Evolutionary conservation across 768 basidiomycete species (phyloP).

Genomic region (Cyathus striatus): DNA sequence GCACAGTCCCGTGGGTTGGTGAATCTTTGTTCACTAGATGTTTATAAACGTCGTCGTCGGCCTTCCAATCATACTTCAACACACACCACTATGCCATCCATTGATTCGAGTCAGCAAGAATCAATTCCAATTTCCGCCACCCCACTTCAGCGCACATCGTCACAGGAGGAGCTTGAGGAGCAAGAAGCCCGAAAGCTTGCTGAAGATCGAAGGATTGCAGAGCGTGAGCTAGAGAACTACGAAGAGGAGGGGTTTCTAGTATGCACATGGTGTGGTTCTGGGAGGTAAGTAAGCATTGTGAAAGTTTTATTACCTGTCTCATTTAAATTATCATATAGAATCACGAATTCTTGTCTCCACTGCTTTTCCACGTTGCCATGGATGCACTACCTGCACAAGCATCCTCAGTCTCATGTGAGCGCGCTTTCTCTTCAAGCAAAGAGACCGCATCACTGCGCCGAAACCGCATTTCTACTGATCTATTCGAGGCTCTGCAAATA

Average conservation of each 20-base stretch:
- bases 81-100: not conserved
- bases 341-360: constrained; percentile 6
- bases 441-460: constrained; percentile 17
- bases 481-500: constrained; percentile 23
- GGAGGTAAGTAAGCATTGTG: not conserved
- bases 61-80: not conserved
- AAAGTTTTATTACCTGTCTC: not conserved
- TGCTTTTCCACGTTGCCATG: constrained; percentile 14
- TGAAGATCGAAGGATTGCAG: not conserved
- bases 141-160: not conserved
- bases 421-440: constrained; percentile 24
- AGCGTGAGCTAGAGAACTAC: not conserved
- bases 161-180: not conserved
- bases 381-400: constrained; percentile 22
- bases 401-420: constrained; percentile 24
- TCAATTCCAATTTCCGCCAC: no score
- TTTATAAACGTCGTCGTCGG: not conserved
- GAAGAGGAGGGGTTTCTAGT: not conserved
- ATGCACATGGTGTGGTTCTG: not conserved
- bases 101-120: no score
- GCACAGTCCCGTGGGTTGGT: not conserved
- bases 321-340: not conserved
- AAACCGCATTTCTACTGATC: constrained; percentile 10
- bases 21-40: not conserved
- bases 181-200: not conserved